Base-by-base conservation (phyloP, 2,329 filamentous ascomycete genomes). In the Alternaria incomplexa region DNA sequence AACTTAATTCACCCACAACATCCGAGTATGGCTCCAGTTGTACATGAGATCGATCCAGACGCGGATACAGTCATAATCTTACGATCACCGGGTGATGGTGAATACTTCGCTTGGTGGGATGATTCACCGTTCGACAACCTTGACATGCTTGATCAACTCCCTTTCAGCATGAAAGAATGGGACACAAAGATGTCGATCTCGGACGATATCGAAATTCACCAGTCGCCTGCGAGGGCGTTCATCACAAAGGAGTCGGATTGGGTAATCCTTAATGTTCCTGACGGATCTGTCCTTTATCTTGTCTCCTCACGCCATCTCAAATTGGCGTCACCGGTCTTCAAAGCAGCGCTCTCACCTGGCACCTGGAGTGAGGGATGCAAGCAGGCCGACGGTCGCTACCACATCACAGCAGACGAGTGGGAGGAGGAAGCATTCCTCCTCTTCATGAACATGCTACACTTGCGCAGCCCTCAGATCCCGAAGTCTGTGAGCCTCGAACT, bases 391-490 rank as follows among this genome's bases (percentile, higher is more conserved):
- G 57, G 57, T 12, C 52, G 56, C 5, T 53, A 59, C 28, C 43
- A 63, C 5, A 56, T 56, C 9, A 15, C 17, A 11, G 26, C 30
- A 5, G 51, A 63, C 13, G 59, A 65, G 73, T 67, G 61, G 58
- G 75, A 84, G 54, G 70, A 76, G 6, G 72, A 79, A 9, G 82
- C 82, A 0, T 75, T 85, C 6, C 69, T 78, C 13, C 79, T 81
- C 13, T 64, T 85, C 1, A 69, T 85, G 56, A 80, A 83, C 61
- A 81, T 83, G 15, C 71, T 85, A n/a, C 84, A 85, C 69, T 73
- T 80, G 56, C 77, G 77, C 3, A 77, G 73, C 9, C 64, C 72
- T 30, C 75, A 80, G 40, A 76, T 85, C 8, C 83, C 83, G 0
- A 69, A 17, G 6, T 0, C 10, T 2, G 30, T 26, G 1, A 4